A percentile compares a stretch with the other conserved stretches of the same genome.
These are phyloP conservation scores for Sphaerostilbella broomeana DNA, from an alignment of 2,329 filamentous ascomycete species.

Conservation along the genomic window DNA sequence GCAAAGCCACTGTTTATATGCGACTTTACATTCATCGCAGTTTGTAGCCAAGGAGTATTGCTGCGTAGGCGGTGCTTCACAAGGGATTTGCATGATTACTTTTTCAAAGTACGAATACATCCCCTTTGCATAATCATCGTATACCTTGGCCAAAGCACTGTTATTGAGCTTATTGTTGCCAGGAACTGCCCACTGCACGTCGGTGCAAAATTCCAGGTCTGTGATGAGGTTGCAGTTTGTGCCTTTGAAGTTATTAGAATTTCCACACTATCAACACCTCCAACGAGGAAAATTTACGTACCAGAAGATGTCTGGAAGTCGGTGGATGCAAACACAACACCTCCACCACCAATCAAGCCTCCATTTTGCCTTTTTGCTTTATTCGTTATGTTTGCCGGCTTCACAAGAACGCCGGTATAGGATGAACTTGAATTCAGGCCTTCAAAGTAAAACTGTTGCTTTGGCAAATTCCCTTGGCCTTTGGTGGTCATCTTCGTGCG, in stretches of 20 bases:
- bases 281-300: conserved; percentile 38
- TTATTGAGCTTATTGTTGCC: conserved; percentile 64
- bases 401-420: conserved; percentile 70
- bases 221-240: conserved; percentile 81
- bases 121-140: conserved; percentile 65
- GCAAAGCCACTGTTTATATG: conserved; percentile 95
- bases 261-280: too few species aligned
- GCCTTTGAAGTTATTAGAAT: conserved; percentile 39
- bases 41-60: conserved; percentile 73
- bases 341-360: conserved; percentile 59
- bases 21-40: conserved; percentile 68
- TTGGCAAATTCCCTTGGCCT: conserved; percentile 60
- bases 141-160: conserved; percentile 59
- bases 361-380: conserved; percentile 31
- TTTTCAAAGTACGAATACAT: conserved; percentile 76
- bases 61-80: conserved; percentile 66
- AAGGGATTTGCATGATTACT: conserved; percentile 76
- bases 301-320: conserved; percentile 73
- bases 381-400: conserved; percentile 44
- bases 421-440: conserved; percentile 64
- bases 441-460: conserved; percentile 81
- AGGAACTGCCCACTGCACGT: conserved; percentile 87
- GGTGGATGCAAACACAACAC: conserved; percentile 64
- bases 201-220: conserved; percentile 80
- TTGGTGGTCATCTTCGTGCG: conserved; percentile 62